Evolutionary conservation across 2,329 filamentous ascomycete genomes (phyloP).

Genomic region (Septoria petroselini): DNA sequence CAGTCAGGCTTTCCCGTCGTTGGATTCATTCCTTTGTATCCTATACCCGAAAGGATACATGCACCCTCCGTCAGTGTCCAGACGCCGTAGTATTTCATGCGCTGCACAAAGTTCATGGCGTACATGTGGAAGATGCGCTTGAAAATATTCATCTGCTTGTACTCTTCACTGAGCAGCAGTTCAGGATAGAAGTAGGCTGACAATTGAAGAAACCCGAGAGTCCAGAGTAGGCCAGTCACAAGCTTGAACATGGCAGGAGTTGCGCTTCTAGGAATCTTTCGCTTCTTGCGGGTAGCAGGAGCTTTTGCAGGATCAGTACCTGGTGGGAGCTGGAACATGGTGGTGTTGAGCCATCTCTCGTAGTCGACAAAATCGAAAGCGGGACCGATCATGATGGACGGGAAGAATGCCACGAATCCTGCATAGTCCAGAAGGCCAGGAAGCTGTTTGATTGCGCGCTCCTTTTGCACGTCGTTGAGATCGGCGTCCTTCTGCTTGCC

Average conservation of each 20-base stretch:
- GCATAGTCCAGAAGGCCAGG: constrained; percentile 76
- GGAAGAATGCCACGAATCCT: constrained; percentile 94
- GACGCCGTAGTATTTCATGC: constrained; percentile 94
- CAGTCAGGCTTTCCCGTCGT: constrained; percentile 81
- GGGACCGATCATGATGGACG: constrained; percentile 81
- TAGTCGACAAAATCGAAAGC: constrained; percentile 96
- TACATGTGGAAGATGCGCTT: constrained; percentile 76
- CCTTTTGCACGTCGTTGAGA: constrained; percentile 82
- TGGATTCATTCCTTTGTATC: constrained; percentile 89
- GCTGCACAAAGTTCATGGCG: constrained; percentile 75
- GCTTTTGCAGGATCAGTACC: constrained; percentile 81
- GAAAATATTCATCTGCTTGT: constrained; percentile 64
- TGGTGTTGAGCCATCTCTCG: constrained; percentile 84
- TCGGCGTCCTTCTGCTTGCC: constrained; percentile 74
- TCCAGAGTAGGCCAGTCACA: constrained; percentile 70
- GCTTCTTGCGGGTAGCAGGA: constrained; percentile 81
- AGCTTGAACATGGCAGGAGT: constrained; percentile 79
- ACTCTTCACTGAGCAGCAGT: constrained; percentile 64
- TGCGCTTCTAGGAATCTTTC: constrained; percentile 86
- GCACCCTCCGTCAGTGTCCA: constrained; percentile 92
- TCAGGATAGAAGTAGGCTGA: constrained; percentile 63
- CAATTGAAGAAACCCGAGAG: constrained; percentile 72
- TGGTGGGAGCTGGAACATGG: constrained; percentile 84
- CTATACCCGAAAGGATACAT: constrained; percentile 88
- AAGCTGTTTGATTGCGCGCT: constrained; percentile 70